Conservation (phyloP, 306 rosid genomes). For the Quercus parvula region DNA sequence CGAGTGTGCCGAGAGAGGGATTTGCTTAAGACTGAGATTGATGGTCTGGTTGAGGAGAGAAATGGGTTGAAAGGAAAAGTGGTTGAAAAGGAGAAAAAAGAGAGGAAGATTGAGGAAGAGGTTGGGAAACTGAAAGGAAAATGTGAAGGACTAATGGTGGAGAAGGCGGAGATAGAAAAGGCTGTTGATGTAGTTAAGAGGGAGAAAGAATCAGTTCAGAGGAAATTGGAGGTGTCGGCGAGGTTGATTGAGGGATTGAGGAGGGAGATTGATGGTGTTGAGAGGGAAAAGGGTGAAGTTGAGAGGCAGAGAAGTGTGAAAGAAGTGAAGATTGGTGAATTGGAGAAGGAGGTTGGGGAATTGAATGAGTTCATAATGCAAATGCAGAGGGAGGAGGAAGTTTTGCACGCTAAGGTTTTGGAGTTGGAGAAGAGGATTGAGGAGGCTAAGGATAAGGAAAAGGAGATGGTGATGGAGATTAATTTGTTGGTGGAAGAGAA, state of each 20-base stretch:
- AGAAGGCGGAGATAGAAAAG: slow-evolving; percentile 28
- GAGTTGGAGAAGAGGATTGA: slow-evolving; percentile 35
- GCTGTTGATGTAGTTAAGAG: slow-evolving; percentile 17
- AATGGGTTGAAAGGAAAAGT: slow-evolving; percentile 34
- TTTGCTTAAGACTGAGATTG: slow-evolving; percentile 16
- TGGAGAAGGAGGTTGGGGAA: slow-evolving; percentile 38
- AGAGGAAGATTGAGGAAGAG: slow-evolving; percentile 20
- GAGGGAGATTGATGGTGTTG: slow-evolving; percentile 27
- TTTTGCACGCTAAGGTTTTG: slow-evolving; percentile 14
- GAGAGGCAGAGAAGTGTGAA: slow-evolving; percentile 19
- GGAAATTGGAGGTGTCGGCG: slow-evolving; percentile 24
- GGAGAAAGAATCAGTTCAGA: slow-evolving; percentile 41
- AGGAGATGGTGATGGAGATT: slow-evolving; percentile 33
- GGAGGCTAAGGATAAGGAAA: slow-evolving; percentile 28
- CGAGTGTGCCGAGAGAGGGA: slow-evolving; percentile 49
- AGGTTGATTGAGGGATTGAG: slow-evolving; percentile 30
- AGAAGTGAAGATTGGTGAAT: slow-evolving; percentile 14
- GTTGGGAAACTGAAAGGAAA: slow-evolving; percentile 26
- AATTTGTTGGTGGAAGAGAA: slow-evolving; percentile 28
- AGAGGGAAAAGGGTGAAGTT: slow-evolving; percentile 40
- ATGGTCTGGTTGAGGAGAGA: slow-evolving; percentile 17
- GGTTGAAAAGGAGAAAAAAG: slow-evolving; percentile 29
- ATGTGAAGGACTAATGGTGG: slow-evolving; percentile 23
- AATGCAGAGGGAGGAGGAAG: slow-evolving; percentile 22
- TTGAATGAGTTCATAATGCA: slow-evolving; percentile 20